These are phyloP conservation scores for Waltiozyma solani DNA, from an alignment of 1,139 yeast genomes.

Conservation along the genomic window DNA sequence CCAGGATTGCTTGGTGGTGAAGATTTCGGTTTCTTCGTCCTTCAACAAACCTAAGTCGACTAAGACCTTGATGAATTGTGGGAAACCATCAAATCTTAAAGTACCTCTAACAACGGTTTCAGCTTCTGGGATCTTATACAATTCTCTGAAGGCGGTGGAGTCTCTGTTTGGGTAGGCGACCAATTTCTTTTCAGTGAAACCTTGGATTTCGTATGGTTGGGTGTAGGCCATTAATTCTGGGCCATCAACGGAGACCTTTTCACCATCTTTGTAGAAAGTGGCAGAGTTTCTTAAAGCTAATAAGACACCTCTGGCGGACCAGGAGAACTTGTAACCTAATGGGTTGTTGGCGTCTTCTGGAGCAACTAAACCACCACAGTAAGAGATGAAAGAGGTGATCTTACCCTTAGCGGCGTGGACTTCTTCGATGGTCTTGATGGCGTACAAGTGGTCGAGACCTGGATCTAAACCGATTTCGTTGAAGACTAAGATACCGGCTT, in stretches of 20 bases:
- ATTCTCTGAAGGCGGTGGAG: conserved; percentile 86
- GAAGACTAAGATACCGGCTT: conserved; percentile 85
- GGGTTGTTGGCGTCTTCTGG: conserved; percentile 98
- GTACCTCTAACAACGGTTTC: conserved; percentile 96
- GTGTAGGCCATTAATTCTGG: conserved; percentile 95
- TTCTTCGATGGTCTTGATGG: conserved; percentile 95
- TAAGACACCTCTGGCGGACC: conserved; percentile 98
- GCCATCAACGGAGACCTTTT: conserved; percentile 68
- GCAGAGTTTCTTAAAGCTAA: conserved; percentile 93
- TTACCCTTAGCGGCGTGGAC: conserved; percentile 89
- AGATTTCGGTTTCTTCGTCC: conserved; percentile 57
- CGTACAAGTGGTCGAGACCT: conserved; percentile 96
- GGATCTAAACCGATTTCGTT: conserved; percentile 96
- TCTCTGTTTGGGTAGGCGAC: conserved; percentile 98
- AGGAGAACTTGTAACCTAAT: conserved; percentile 95
- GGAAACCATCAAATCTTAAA: conserved; percentile 96
- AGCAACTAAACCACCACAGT: conserved; percentile 98
- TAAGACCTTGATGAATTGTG: conserved; percentile 89
- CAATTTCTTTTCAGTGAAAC: conserved; percentile 53
- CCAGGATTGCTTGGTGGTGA: conserved; percentile 63
- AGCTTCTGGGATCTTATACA: conserved; percentile 94
- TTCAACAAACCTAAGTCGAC: conserved; percentile 90
- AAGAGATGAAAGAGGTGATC: conserved; percentile 85
- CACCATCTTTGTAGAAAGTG: conserved; percentile 78
- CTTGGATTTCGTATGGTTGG: conserved; percentile 92